These are phyloP conservation scores for Sordariomycetes sp. DNA, from an alignment of 2,329 filamentous ascomycete genomes.

Conservation along the genomic window DNA sequence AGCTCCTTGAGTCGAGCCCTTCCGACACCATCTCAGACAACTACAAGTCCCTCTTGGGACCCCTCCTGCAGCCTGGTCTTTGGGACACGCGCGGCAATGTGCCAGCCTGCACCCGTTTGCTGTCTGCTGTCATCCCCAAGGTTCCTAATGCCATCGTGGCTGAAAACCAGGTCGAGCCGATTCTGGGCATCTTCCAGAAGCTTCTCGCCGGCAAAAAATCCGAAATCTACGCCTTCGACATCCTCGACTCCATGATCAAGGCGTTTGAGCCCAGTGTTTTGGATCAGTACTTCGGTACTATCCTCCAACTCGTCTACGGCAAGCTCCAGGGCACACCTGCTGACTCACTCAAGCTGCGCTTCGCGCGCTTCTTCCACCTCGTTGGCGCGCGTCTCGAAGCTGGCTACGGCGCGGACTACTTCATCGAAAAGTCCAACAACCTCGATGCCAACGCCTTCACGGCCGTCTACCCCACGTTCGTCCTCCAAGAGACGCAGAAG, in stretches of 20 bases:
- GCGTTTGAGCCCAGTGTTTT: conserved; percentile 59
- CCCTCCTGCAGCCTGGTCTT: conserved; percentile 69
- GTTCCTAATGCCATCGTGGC: conserved; percentile 63
- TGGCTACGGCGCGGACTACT: conserved; percentile 87
- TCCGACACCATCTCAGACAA: conserved; percentile 68
- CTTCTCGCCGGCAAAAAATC: conserved; percentile 74
- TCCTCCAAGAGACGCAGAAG: conserved; percentile 83
- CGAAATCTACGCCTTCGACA: conserved; percentile 79
- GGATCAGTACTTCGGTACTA: conserved; percentile 67
- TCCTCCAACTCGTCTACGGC: conserved; percentile 76
- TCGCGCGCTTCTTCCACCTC: conserved; percentile 91
- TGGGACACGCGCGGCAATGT: conserved; percentile 94
- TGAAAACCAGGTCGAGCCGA: conserved; percentile 74
- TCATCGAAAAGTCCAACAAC: conserved; percentile 74
- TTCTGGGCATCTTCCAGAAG: conserved; percentile 94
- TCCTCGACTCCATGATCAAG: conserved; percentile 72
- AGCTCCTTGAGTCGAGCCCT: conserved; percentile 79
- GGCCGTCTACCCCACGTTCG: conserved; percentile 76
- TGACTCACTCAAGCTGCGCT: conserved; percentile 77
- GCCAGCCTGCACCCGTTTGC: conserved; percentile 76
- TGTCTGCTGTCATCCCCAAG: conserved; percentile 76
- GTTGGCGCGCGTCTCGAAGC: conserved; percentile 69
- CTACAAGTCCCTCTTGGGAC: conserved; percentile 70
- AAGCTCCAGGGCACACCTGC: conserved; percentile 58
- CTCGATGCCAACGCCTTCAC: conserved; percentile 75